Evolutionary conservation across 2,329 filamentous ascomycete genomes (phyloP).

Genomic region (Penicillium carneum): DNA sequence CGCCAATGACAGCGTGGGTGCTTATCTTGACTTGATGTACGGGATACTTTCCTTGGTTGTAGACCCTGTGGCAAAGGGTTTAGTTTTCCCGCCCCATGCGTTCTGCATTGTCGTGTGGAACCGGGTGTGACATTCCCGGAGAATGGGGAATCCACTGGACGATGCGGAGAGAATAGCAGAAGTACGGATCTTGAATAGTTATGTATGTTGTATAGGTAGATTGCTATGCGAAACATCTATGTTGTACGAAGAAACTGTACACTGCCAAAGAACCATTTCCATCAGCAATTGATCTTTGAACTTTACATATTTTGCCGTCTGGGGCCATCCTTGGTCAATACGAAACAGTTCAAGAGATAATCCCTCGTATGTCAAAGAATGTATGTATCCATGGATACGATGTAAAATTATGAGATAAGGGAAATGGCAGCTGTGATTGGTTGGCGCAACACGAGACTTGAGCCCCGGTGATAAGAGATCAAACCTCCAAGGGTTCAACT

Average conservation of each 20-base stretch:
- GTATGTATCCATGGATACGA: not conserved
- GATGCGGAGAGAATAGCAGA: constrained; percentile 2
- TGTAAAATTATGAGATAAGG: constrained; percentile 6
- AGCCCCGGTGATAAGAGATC: constrained; percentile 26
- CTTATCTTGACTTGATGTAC: constrained; percentile 39
- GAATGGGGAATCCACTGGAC: not conserved
- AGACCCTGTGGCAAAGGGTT: constrained; percentile 24
- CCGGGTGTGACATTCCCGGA: constrained; percentile 5
- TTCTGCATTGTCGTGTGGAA: constrained; percentile 20
- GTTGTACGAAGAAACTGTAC: too few relatives aligned
- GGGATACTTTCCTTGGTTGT: not conserved
- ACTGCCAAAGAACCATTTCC: not conserved
- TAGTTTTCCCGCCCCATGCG: constrained; percentile 23
- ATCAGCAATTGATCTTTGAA: not conserved
- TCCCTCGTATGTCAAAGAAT: not conserved
- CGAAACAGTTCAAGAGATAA: not conserved
- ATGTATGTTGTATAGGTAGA: not conserved
- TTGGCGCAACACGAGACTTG: not conserved
- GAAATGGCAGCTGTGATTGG: constrained; percentile 27
- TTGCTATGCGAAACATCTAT: not conserved
- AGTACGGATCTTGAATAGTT: not conserved
- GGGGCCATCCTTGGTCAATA: constrained; percentile 6
- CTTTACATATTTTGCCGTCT: constrained; percentile 6
- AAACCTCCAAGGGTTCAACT: not conserved
- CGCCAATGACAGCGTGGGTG: constrained; percentile 33